Conservation (phyloP, 2,329 filamentous ascomycete genomes). For the Arthrobotrys musiformis region DNA sequence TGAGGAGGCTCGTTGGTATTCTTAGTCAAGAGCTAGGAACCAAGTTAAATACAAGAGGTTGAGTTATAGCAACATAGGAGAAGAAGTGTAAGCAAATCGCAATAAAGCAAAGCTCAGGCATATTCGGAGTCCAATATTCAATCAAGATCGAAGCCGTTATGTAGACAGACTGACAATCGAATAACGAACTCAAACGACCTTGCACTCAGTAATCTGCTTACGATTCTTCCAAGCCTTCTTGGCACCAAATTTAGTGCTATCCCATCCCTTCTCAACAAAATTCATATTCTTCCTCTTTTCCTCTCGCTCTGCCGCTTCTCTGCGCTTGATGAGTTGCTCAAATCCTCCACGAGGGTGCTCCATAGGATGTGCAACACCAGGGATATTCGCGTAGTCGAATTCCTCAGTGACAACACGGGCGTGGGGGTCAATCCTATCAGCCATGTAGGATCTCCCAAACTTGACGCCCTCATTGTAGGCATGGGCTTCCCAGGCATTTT, state of each 20-base stretch:
- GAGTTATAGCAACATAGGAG: too few species aligned
- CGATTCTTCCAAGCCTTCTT: slow-evolving; percentile 11
- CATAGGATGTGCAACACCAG: background rate
- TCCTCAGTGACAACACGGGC: slow-evolving; percentile 14
- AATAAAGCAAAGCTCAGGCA: background rate
- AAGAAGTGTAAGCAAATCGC: background rate
- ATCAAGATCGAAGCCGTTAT: background rate
- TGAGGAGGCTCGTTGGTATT: too few species aligned
- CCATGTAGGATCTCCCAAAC: slow-evolving; percentile 32
- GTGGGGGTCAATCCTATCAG: slow-evolving; percentile 12
- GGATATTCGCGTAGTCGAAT: slow-evolving; percentile 20
- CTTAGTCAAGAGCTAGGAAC: background rate
- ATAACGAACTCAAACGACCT: background rate
- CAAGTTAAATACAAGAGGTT: too few species aligned
- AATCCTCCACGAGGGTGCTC: slow-evolving; percentile 27
- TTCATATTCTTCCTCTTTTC: background rate
- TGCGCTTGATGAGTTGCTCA: slow-evolving; percentile 15
- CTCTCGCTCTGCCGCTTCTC: slow-evolving; percentile 1
- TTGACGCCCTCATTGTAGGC: slow-evolving; percentile 40
- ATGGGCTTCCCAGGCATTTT: slow-evolving; percentile 33
- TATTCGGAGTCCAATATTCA: background rate
- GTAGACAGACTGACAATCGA: background rate
- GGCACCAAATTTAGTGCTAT: slow-evolving; percentile 14
- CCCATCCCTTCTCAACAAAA: slow-evolving; percentile 4
- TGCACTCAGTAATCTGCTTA: background rate